phyloP scores from a whole-genome alignment of 148 eudicot species.

The Gaultheria prostrata region DNA sequence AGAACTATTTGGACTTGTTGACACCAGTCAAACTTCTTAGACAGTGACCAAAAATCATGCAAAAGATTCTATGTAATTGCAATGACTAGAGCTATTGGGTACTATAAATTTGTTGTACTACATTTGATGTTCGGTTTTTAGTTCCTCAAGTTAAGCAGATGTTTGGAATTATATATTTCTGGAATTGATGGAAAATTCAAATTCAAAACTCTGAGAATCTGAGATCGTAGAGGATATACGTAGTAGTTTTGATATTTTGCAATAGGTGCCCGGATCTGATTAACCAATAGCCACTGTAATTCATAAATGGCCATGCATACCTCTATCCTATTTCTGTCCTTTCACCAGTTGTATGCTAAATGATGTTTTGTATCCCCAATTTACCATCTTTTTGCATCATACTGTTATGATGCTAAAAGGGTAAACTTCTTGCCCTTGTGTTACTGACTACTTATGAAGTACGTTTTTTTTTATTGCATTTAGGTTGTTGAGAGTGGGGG shows the following conservation, averaged over 20 bases:
- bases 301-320: too few species aligned
- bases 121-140: background rate
- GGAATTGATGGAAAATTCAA: background rate
- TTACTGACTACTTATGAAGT: background rate
- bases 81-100: background rate
- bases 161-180: background rate
- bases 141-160: background rate
- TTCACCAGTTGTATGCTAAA: too few species aligned
- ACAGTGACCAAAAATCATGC: background rate
- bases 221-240: background rate
- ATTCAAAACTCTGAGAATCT: background rate
- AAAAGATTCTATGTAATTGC: background rate
- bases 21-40: background rate
- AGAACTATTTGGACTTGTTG: background rate
- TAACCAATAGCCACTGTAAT: too few species aligned
- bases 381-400: background rate
- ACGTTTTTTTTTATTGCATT: background rate
- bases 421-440: background rate
- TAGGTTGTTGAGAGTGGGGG: slow-evolving; percentile 99
- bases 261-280: background rate
- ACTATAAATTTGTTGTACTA: background rate
- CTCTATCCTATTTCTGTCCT: too few species aligned
- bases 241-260: background rate
- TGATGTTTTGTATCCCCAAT: too few species aligned
- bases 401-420: background rate